phyloP scores from a whole-genome alignment of 192 early-diverging fungal genomes.

The Backusella liffmaniae region DNA sequence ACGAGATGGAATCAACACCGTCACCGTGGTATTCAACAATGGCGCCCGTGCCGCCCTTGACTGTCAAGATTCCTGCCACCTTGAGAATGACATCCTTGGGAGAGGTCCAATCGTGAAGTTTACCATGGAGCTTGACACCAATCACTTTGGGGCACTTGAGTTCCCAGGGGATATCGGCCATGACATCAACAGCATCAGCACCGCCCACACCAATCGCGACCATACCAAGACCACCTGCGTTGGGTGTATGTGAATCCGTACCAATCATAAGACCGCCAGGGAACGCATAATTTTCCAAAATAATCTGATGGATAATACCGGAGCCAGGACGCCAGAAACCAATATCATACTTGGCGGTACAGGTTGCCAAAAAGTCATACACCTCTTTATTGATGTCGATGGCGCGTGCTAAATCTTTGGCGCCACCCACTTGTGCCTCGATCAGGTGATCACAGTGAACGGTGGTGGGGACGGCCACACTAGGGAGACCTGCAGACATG shows the following conservation, averaged over 20 bases:
- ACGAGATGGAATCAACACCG: constrained; percentile 91
- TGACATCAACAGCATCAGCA: constrained; percentile 98
- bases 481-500: constrained; percentile 87
- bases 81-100: constrained; percentile 97
- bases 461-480: constrained; percentile 87
- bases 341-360: constrained; percentile 89
- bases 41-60: constrained; percentile 95
- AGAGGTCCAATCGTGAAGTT: constrained; percentile 88
- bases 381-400: constrained; percentile 91
- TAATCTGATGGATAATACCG: constrained; percentile 96
- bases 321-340: constrained; percentile 95
- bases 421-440: constrained; percentile 84
- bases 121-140: constrained; percentile 88
- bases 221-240: constrained; percentile 96
- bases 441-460: constrained; percentile 99
- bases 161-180: constrained; percentile 99
- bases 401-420: constrained; percentile 79
- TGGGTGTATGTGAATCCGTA: constrained; percentile 98
- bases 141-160: constrained; percentile 98
- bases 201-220: constrained; percentile 98
- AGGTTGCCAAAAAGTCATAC: constrained; percentile 84
- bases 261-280: constrained; percentile 96
- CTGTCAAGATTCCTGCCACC: constrained; percentile 92
- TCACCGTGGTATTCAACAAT: constrained; percentile 98
- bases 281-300: constrained; percentile 97